Evolutionary conservation across 2,329 filamentous ascomycete genomes (phyloP).

Genomic region (Fusarium buxicola): DNA sequence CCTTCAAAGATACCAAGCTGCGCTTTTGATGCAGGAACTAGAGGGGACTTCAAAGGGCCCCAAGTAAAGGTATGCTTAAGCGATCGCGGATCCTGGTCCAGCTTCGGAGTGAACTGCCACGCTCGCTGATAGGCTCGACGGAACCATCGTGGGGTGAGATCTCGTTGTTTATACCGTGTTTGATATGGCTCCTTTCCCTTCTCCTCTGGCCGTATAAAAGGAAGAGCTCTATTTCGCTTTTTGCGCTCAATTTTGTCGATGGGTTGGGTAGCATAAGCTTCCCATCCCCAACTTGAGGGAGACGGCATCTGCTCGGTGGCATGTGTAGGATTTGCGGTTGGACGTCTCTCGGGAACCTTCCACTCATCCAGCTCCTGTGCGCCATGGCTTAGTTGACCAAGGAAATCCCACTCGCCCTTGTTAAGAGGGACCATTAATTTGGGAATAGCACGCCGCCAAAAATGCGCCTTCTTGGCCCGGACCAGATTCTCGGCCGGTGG

Average conservation of each 20-base stretch:
- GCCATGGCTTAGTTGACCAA: slow-evolving; percentile 61
- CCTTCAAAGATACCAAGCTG: slow-evolving; percentile 63
- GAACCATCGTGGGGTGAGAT: slow-evolving; percentile 56
- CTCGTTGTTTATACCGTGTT: slow-evolving; percentile 47
- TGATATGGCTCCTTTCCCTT: slow-evolving; percentile 54
- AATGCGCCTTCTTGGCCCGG: slow-evolving; percentile 58
- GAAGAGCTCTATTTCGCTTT: slow-evolving; percentile 48
- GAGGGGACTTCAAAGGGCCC: slow-evolving; percentile 52
- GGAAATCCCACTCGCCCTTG: slow-evolving; percentile 65
- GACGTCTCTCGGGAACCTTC: slow-evolving; percentile 51
- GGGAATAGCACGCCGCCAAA: slow-evolving; percentile 59
- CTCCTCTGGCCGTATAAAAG: slow-evolving; percentile 19
- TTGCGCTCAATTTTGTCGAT: slow-evolving; percentile 54
- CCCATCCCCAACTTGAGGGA: slow-evolving; percentile 56
- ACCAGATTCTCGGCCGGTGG: slow-evolving; percentile 54
- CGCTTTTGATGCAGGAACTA: slow-evolving; percentile 47
- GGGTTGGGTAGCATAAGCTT: slow-evolving; percentile 54
- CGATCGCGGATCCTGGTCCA: slow-evolving; percentile 51
- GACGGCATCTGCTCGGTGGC: neutral
- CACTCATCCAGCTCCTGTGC: slow-evolving; percentile 52
- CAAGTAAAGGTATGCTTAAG: slow-evolving; percentile 57
- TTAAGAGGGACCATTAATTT: slow-evolving; percentile 67
- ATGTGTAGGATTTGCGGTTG: slow-evolving; percentile 26
- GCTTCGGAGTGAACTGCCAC: slow-evolving; percentile 59
- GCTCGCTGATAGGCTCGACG: slow-evolving; percentile 60